Evolutionary conservation across 176 grass and related monocot genomes (phyloP).

Genomic region (Lolium rigidum): DNA sequence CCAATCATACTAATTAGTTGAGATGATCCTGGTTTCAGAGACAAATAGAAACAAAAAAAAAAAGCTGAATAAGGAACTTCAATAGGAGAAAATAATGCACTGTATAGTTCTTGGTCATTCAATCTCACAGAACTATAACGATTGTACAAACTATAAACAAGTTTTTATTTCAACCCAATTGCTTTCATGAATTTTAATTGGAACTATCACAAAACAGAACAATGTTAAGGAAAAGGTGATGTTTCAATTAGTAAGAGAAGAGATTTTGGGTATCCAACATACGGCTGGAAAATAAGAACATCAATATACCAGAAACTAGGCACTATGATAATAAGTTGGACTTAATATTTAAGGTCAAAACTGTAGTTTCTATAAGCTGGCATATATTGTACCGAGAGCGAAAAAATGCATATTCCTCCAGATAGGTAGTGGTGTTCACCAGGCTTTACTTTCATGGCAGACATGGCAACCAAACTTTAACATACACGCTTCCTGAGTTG

Average conservation of each 20-base stretch:
- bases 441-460: neutral
- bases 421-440: neutral
- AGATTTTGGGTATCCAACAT: neutral
- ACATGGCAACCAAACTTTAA: neutral
- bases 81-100: conserved; percentile 16
- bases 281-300: conserved; percentile 9
- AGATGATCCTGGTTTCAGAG: conserved; percentile 49
- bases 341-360: conserved; percentile 14
- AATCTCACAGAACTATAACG: neutral
- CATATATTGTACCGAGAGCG: neutral
- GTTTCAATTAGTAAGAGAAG: neutral
- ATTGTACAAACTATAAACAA: conserved; percentile 26
- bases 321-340: neutral
- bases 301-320: neutral
- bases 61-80: too few species aligned
- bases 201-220: neutral
- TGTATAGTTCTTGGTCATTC: neutral
- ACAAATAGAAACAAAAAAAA: conserved; percentile 27
- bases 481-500: neutral
- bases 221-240: neutral
- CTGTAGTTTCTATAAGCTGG: neutral
- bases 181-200: conserved; percentile 17
- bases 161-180: neutral
- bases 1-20: conserved; percentile 92
- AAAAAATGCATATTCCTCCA: neutral